A percentile compares a stretch with the other conserved stretches of the same genome.
Conservation (phyloP, 2,329 filamentous ascomycete genomes). For the Penicillium frequentans region DNA sequence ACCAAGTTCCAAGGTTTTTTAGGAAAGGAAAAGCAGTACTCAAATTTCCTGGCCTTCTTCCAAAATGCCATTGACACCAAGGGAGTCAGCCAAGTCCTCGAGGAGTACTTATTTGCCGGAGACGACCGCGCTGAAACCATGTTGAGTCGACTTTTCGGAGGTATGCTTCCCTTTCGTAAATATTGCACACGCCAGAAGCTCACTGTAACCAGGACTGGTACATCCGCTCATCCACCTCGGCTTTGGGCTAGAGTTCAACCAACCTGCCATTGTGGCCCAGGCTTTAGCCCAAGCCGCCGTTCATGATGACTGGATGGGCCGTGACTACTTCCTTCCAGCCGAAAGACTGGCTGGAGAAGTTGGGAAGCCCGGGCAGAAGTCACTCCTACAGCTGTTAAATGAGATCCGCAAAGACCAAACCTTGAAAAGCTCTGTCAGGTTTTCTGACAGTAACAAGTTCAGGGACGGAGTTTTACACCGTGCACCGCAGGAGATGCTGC, state of each 20-base stretch:
- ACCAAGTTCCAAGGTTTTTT: constrained; percentile 59
- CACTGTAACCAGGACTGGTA: constrained; percentile 55
- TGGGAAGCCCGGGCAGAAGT: constrained; percentile 32
- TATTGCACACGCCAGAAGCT: not conserved
- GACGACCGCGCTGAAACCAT: constrained; percentile 67
- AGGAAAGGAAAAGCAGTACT: constrained; percentile 65
- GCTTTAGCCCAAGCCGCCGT: constrained; percentile 75
- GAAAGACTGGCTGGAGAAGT: constrained; percentile 36
- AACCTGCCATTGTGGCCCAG: constrained; percentile 78
- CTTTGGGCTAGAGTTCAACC: constrained; percentile 78
- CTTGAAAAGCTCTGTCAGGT: constrained; percentile 54
- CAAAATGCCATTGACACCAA: constrained; percentile 66
- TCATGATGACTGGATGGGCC: constrained; percentile 59
- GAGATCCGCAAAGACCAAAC: constrained; percentile 58
- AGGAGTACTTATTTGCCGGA: constrained; percentile 68
- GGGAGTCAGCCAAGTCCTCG: constrained; percentile 62
- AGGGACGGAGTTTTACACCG: constrained; percentile 66
- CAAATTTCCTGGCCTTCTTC: constrained; percentile 76
- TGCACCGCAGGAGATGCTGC: constrained; percentile 63
- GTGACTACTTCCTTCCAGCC: constrained; percentile 49
- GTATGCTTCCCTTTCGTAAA: constrained; percentile 35
- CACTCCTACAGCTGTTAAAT: constrained; percentile 62
- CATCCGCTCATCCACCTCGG: constrained; percentile 85
- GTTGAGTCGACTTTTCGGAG: constrained; percentile 66
- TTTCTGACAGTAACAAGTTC: constrained; percentile 62